Percentiles rank a stretch among this genome's conserved stretches.
phyloP scores from a whole-genome alignment of 2,329 filamentous ascomycete genomes.

The Ophidiomyces ophidiicola region DNA sequence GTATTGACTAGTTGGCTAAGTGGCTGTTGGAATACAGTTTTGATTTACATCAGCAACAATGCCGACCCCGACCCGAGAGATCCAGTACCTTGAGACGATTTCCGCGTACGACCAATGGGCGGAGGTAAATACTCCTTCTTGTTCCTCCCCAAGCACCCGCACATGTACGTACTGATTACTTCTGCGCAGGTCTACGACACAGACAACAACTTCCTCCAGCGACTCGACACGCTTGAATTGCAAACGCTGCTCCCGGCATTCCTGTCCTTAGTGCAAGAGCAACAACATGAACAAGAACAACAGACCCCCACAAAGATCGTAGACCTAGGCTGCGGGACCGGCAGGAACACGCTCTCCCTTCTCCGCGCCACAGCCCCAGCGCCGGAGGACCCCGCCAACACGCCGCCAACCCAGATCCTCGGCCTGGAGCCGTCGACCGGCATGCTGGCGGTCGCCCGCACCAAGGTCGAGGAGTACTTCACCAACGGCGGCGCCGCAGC shows the following conservation, averaged over 20 bases:
- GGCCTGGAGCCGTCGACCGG: slow-evolving; percentile 46
- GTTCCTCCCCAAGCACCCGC: not conserved
- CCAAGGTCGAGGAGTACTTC: slow-evolving; percentile 22
- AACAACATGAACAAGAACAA: slow-evolving; percentile 13
- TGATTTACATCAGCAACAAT: slow-evolving; percentile 1
- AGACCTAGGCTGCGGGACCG: slow-evolving; percentile 56
- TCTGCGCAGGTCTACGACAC: slow-evolving; percentile 45
- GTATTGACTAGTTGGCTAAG: not conserved
- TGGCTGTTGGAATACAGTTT: not conserved
- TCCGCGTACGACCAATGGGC: slow-evolving; percentile 31
- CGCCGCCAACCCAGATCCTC: slow-evolving; percentile 29
- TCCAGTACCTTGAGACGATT: slow-evolving; percentile 26
- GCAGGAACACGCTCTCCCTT: slow-evolving; percentile 48
- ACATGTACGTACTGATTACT: not conserved
- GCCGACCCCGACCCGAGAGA: slow-evolving; percentile 9
- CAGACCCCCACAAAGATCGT: slow-evolving; percentile 33
- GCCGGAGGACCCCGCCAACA: too few relatives aligned
- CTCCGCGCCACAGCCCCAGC: slow-evolving; percentile 13
- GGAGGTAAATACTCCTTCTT: slow-evolving; percentile 18
- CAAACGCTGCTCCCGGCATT: slow-evolving; percentile 39
- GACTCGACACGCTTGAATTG: slow-evolving; percentile 49
- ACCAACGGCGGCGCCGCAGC: slow-evolving; percentile 3
- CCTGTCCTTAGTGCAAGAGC: slow-evolving; percentile 27
- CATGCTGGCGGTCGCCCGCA: slow-evolving; percentile 46
- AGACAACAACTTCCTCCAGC: slow-evolving; percentile 55